phyloP scores from a whole-genome alignment of 2,329 filamentous ascomycete species.

The Aspergillus nomiae region DNA sequence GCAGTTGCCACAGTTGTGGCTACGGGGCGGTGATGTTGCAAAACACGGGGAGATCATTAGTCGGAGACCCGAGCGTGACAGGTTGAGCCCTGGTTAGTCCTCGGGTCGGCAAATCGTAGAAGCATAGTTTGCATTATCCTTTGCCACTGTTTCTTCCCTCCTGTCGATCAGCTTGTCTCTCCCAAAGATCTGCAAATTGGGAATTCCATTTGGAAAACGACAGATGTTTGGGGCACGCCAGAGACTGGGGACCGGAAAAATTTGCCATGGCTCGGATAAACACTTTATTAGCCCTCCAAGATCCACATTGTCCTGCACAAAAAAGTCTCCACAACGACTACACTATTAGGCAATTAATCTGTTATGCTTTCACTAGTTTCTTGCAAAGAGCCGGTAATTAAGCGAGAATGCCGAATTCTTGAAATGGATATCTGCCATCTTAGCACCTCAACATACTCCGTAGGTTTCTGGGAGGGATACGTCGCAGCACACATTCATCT shows the following conservation, averaged over 20 bases:
- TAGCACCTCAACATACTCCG: no score
- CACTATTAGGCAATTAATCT: neutral
- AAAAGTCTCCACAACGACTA: no score
- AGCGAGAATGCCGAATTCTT: neutral
- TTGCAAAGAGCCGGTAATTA: neutral
- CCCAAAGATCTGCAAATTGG: no score
- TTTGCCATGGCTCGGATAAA: neutral
- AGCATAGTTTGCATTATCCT: neutral
- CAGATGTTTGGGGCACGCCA: no score
- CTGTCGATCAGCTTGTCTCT: neutral
- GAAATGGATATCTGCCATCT: neutral
- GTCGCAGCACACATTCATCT: no score
- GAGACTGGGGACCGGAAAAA: neutral
- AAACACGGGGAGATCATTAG: neutral
- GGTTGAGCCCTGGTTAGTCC: neutral
- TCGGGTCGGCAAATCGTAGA: neutral
- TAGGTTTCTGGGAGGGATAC: no score
- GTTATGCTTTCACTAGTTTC: neutral
- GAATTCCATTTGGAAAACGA: no score
- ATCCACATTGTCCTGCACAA: neutral
- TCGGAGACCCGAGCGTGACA: neutral
- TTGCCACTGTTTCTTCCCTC: neutral
- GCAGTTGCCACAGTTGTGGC: neutral
- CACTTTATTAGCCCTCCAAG: neutral
- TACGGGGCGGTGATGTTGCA: neutral